phyloP scores from a whole-genome alignment of 805 yeast genomes.

The Metschnikowia proteae region DNA sequence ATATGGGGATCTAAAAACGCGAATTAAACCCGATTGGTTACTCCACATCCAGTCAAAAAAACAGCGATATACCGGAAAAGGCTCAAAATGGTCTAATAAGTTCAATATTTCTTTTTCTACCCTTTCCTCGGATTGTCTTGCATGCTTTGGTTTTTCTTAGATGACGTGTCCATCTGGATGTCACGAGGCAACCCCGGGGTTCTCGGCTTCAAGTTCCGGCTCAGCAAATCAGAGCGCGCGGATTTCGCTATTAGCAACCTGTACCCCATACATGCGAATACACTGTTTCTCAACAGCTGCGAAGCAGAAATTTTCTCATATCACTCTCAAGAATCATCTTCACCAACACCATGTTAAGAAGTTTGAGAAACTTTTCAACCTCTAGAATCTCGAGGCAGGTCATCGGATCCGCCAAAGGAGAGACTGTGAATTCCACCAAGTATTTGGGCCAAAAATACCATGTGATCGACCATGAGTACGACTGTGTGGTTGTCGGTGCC shows the following conservation, averaged over 20 bases:
- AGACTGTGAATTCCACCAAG: slow-evolving; percentile 39
- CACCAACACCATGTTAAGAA: slow-evolving; percentile 16
- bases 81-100: background rate
- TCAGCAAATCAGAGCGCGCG: slow-evolving; percentile 20
- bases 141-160: background rate
- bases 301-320: slow-evolving; percentile 4
- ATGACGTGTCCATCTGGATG: background rate
- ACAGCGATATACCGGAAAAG: background rate
- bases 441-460: slow-evolving; percentile 67
- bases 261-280: slow-evolving; percentile 15
- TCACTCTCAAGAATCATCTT: slow-evolving; percentile 4
- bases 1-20: background rate
- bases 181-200: slow-evolving; percentile 7
- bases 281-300: slow-evolving; percentile 3
- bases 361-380: slow-evolving; percentile 27
- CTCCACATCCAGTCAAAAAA: background rate
- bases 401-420: slow-evolving; percentile 38
- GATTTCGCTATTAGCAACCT: slow-evolving; percentile 16
- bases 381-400: slow-evolving; percentile 29
- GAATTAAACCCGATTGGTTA: background rate
- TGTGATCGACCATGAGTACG: slow-evolving; percentile 95
- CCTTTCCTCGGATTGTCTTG: too few relatives aligned
- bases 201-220: slow-evolving; percentile 7
- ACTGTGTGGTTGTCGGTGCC: slow-evolving; percentile 96
- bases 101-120: too few relatives aligned